phyloP scores from a whole-genome alignment of 2,329 filamentous ascomycete species.

The Colletotrichum scovillei region DNA sequence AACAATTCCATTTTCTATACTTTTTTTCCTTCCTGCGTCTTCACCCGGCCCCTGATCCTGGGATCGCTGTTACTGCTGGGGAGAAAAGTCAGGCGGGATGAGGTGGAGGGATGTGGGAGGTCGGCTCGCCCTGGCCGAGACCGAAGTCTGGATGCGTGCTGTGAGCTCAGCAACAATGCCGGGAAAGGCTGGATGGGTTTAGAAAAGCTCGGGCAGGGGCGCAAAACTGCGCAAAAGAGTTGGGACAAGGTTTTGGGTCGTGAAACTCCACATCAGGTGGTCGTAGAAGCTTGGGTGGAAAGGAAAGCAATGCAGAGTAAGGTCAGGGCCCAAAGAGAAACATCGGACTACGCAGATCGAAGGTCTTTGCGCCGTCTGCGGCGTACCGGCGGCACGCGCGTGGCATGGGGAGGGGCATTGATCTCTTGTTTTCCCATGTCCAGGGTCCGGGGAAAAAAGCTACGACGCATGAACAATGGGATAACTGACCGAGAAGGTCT shows the following conservation, averaged over 20 bases:
- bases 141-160: not conserved
- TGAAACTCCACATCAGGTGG: conserved; percentile 28
- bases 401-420: not conserved
- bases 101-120: not conserved
- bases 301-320: not conserved
- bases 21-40: not conserved
- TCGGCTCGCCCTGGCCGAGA: not conserved
- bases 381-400: not conserved
- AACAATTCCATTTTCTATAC: conserved; percentile 12
- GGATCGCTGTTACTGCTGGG: not conserved
- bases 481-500: conserved; percentile 1
- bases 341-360: not conserved
- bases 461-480: conserved; percentile 21
- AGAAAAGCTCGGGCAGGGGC: not conserved
- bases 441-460: conserved; percentile 5
- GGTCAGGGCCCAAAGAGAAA: not conserved
- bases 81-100: not conserved
- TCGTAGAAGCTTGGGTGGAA: conserved; percentile 1
- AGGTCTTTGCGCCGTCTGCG: not conserved
- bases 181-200: not conserved
- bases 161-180: not conserved
- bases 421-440: not conserved
- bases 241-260: conserved; percentile 30
- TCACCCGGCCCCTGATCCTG: conserved; percentile 1
- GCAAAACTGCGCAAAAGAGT: not conserved